These are phyloP conservation scores for Protomyces lactucae-debilis DNA, from an alignment of 1,139 yeast species.

Conservation along the genomic window DNA sequence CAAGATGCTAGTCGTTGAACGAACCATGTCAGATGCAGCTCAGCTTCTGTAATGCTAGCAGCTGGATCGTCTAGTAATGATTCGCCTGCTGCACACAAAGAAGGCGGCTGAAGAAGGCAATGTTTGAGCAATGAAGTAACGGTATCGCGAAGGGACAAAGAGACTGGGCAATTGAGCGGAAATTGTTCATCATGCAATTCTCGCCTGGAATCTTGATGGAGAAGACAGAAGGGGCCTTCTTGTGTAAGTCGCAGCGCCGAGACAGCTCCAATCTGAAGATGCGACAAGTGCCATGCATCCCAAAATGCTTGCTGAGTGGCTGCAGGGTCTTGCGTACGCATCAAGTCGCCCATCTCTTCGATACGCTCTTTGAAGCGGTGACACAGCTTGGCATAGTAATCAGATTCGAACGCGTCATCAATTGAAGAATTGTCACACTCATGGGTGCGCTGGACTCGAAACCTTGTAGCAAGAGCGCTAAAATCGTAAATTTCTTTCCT, in stretches of 20 bases:
- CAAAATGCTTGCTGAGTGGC: background rate
- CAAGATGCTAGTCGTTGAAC: background rate
- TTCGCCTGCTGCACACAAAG: background rate
- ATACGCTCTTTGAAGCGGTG: background rate
- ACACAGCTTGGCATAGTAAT: background rate
- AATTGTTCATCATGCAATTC: background rate
- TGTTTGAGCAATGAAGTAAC: background rate
- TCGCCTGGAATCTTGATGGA: background rate
- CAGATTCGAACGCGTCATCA: background rate
- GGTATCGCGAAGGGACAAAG: background rate
- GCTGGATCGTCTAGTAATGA: background rate
- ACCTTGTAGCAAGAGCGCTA: background rate
- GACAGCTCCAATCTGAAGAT: background rate
- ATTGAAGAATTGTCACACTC: background rate
- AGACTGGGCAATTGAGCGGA: background rate
- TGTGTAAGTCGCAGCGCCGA: background rate
- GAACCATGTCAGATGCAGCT: background rate
- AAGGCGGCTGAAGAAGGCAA: too few species aligned
- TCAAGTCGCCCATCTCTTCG: background rate
- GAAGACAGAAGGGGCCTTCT: background rate
- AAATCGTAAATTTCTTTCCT: background rate
- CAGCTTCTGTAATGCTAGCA: background rate
- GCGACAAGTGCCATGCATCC: background rate
- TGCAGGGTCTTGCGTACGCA: background rate
- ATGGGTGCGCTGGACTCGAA: too few species aligned